Evolutionary conservation across 495 filamentous ascomycete species (phyloP), one percentile per base, ranked within the genome.

Genomic region (Aspergillus diversus): DNA sequence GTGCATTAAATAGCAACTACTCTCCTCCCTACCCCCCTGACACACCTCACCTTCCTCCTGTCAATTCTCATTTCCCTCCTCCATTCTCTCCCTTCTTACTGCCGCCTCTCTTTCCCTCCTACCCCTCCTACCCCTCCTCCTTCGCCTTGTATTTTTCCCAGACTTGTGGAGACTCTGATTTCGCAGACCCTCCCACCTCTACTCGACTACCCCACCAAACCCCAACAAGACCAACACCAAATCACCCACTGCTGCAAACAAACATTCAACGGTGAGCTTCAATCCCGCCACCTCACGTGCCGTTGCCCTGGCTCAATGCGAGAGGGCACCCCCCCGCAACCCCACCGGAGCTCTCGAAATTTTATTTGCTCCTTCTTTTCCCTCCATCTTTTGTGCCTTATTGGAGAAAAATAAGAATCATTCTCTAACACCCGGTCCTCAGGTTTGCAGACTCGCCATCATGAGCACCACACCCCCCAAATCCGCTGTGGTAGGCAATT

Each of bases 391-490:
- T 48, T 39, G 31, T 42, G 33, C 55, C 50, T 34, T 34, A 16
- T 27, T 39, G 9, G 17, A 21, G 33, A 31, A n/a, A 27, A 27
- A 27, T 27, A 27, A 27, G 21, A 53, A 6, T 53, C 12, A 34
- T 42, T 39, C 16, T 35, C 32, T 37, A 16, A 39, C 43, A 33
- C 35, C 53, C 51, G 39, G 54, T 47, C 27, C 12, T 55, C 43
- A 55, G 55, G 60, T 60, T 52, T 31, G 57, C 50, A 9, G 46
- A 35, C 48, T 65, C 61, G 47, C 60, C 65, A 76, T 61, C 67
- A 94, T 95, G 90, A 87, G 86, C 17, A 73, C 81, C 61, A 70
- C 73, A 58, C 77, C 84, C 57, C 80, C 82, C 64, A 84, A 85
- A 73, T 77, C 81, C 71, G 80, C 86, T 5, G 91, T 93, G 78